Conservation (phyloP, 2,329 filamentous ascomycete species). For the Talaromyces sp. region DNA sequence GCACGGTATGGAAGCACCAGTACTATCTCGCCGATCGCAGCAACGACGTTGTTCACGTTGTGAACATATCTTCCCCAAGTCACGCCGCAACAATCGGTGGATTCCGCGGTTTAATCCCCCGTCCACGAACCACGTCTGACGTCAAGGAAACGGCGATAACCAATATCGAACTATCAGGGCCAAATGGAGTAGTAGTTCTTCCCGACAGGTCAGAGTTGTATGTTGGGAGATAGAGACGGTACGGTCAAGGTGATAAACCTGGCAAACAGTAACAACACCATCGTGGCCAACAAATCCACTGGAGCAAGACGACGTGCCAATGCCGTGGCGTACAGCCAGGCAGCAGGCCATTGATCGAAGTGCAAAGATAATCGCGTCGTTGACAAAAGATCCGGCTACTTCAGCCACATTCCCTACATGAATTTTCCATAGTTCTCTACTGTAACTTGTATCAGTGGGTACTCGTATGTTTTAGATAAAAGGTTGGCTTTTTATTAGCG, state of each 20-base stretch:
- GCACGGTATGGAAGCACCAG: background rate
- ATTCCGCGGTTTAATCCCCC: background rate
- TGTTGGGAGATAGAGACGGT: background rate
- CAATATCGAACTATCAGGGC: background rate
- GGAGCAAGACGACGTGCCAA: background rate
- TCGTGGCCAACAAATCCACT: background rate
- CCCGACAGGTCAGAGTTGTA: background rate
- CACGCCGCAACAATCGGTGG: background rate
- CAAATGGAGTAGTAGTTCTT: background rate
- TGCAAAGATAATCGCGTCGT: no score
- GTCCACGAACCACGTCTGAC: background rate
- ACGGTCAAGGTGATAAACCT: background rate
- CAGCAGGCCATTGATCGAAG: background rate
- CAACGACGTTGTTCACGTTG: background rate
- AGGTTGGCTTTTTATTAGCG: background rate
- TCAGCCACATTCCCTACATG: background rate
- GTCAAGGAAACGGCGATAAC: background rate
- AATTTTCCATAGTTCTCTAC: no score
- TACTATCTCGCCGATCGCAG: slow-evolving; percentile 1
- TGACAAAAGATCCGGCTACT: background rate
- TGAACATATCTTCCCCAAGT: background rate
- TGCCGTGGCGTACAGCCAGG: background rate
- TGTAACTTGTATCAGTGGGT: background rate
- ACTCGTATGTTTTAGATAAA: background rate
- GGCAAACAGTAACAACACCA: background rate